phyloP scores from a whole-genome alignment of 331 rosid species.

The Quercus phellos region DNA sequence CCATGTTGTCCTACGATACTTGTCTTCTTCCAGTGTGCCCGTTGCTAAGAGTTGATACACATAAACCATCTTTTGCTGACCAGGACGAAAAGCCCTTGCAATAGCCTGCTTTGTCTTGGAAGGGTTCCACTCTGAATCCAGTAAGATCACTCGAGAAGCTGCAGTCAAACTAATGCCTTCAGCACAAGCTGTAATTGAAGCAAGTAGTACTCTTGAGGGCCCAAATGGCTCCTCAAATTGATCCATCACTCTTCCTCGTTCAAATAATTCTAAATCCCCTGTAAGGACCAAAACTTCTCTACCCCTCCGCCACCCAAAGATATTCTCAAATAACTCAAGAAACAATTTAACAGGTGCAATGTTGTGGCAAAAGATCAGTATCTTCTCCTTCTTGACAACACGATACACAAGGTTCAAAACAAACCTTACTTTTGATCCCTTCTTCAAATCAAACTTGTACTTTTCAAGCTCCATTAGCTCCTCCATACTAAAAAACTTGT shows the following conservation, averaged over 20 bases:
- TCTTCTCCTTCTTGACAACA: conserved; percentile 67
- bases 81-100: conserved; percentile 90
- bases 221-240: conserved; percentile 76
- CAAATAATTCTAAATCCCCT: conserved; percentile 85
- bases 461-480: conserved; percentile 55
- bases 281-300: conserved; percentile 73
- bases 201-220: conserved; percentile 72
- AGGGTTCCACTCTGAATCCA: conserved; percentile 97
- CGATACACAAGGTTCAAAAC: conserved; percentile 79
- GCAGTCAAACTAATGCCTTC: conserved; percentile 97
- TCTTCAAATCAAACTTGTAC: conserved; percentile 62
- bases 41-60: conserved; percentile 86
- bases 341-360: conserved; percentile 79
- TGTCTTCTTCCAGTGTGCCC: conserved; percentile 81
- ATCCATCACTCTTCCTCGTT: conserved; percentile 86
- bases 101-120: conserved; percentile 97
- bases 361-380: conserved; percentile 83
- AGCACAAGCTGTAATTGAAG: conserved; percentile 93
- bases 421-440: conserved; percentile 78
- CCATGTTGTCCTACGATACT: conserved; percentile 76
- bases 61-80: conserved; percentile 81
- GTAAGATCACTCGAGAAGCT: conserved; percentile 81
- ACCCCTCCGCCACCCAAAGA: conserved; percentile 68
- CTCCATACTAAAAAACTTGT: conserved; percentile 45
- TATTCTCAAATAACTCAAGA: conserved; percentile 65